A percentile compares a stretch with the other conserved stretches of the same genome.
phyloP scores from a whole-genome alignment of 345 rosid genomes.

The Camelina neglecta region DNA sequence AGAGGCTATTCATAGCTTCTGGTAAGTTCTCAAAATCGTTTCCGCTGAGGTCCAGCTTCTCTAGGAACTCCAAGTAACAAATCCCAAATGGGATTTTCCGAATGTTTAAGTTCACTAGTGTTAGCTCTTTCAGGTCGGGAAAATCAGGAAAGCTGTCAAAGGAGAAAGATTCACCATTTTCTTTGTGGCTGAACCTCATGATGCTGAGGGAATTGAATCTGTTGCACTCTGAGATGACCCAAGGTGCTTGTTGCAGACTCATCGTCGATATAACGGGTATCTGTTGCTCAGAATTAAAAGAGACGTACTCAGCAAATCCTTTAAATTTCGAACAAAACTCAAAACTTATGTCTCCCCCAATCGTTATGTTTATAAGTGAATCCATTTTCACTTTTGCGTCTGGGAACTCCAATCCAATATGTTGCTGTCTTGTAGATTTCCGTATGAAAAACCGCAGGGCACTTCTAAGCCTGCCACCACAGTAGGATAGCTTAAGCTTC shows the following conservation, averaged over 20 bases:
- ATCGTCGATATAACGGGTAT: neutral
- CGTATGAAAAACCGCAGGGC: conserved; percentile 13
- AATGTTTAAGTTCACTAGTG: conserved; percentile 19
- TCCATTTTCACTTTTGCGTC: conserved; percentile 32
- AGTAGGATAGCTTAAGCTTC: conserved; percentile 22
- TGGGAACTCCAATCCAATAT: conserved; percentile 21
- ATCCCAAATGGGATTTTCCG: conserved; percentile 10
- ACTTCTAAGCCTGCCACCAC: conserved; percentile 8
- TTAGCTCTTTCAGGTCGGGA: conserved; percentile 14
- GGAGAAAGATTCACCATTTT: conserved; percentile 24
- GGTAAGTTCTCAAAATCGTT: conserved; percentile 24
- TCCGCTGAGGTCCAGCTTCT: conserved; percentile 24
- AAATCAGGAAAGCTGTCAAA: conserved; percentile 25
- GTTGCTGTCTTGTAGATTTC: conserved; percentile 26
- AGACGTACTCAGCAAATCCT: conserved; percentile 22
- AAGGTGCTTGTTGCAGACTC: conserved; percentile 15
- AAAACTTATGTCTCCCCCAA: conserved; percentile 23
- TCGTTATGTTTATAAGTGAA: conserved; percentile 25
- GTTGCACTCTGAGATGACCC: conserved; percentile 12
- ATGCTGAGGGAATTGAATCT: conserved; percentile 22
- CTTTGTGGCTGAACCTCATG: conserved; percentile 12
- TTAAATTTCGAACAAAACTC: conserved; percentile 26
- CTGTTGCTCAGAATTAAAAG: conserved; percentile 17
- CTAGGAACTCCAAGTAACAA: conserved; percentile 1
- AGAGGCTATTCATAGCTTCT: conserved; percentile 1